These are phyloP conservation scores for Silene uniflora DNA, from an alignment of 148 eudicot genomes.

Conservation along the genomic window DNA sequence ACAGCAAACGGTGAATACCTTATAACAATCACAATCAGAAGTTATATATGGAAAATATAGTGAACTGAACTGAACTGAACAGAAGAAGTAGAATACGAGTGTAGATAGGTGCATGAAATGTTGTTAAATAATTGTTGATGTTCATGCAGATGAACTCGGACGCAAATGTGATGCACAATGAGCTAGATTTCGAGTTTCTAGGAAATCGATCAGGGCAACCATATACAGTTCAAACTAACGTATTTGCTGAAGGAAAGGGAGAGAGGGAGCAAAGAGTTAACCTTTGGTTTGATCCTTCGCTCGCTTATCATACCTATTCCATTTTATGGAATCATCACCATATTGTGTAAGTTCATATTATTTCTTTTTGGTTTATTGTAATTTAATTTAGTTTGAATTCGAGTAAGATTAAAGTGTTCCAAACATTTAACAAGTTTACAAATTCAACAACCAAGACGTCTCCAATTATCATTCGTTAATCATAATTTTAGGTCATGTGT, in stretches of 20 bases:
- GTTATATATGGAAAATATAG: too few species aligned
- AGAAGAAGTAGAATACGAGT: too few species aligned
- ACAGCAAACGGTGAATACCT: too few species aligned
- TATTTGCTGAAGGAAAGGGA: conserved; percentile 69
- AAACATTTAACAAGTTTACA: not conserved
- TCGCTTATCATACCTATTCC: conserved; percentile 62
- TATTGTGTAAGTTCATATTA: conserved; percentile 44
- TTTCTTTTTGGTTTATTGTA: not conserved
- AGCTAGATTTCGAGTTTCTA: conserved; percentile 84
- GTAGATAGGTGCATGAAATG: not conserved
- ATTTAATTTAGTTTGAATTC: not conserved
- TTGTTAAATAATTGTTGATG: not conserved
- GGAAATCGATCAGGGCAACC: conserved; percentile 88
- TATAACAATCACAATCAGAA: too few species aligned
- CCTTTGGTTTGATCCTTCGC: conserved; percentile 89
- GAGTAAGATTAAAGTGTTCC: not conserved
- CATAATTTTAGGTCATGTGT: too few species aligned
- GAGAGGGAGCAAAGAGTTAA: conserved; percentile 71
- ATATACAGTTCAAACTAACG: conserved; percentile 77
- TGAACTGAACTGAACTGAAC: too few species aligned
- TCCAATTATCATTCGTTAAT: too few species aligned
- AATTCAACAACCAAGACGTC: too few species aligned
- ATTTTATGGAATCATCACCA: conserved; percentile 60
- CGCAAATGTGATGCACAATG: conserved; percentile 54
- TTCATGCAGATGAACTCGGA: conserved; percentile 69